phyloP scores from a whole-genome alignment of 176 grass and related monocot genomes.

The Aegilops longissima region DNA sequence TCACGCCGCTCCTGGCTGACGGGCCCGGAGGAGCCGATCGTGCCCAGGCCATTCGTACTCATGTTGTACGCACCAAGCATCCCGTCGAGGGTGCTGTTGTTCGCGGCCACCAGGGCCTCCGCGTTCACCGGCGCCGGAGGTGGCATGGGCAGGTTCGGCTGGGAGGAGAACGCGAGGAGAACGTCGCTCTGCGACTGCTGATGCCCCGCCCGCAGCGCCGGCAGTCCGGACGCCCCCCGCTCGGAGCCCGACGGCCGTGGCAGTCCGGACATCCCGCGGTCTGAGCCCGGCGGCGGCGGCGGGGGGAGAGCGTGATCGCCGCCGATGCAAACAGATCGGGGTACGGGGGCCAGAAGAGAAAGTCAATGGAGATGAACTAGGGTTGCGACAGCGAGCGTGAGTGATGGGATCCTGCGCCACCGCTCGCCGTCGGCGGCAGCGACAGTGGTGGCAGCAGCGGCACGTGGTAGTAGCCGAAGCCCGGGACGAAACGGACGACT shows the following conservation, averaged over 20 bases:
- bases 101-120: background rate
- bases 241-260: conserved; percentile 35
- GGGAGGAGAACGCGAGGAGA: conserved; percentile 15
- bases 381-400: conserved; percentile 30
- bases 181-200: conserved; percentile 71
- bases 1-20: background rate
- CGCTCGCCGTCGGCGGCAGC: background rate
- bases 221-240: conserved; percentile 20
- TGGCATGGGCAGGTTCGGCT: background rate
- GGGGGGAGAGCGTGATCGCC: conserved; percentile 2
- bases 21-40: conserved; percentile 36
- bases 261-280: background rate
- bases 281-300: background rate
- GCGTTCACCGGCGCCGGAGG: background rate
- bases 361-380: conserved; percentile 41
- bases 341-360: conserved; percentile 17
- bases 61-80: conserved; percentile 51
- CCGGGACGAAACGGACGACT: background rate
- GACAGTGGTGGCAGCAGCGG: too few relatives aligned
- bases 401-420: conserved; percentile 28
- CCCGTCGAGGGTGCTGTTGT: conserved; percentile 35
- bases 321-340: background rate
- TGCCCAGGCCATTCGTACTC: conserved; percentile 38
- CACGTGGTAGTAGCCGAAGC: background rate
- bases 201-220: conserved; percentile 43